Evolutionary conservation across 305 asterid species (phyloP), one percentile per base, ranked within the genome.

Genomic region (Fraxinus nigra): DNA sequence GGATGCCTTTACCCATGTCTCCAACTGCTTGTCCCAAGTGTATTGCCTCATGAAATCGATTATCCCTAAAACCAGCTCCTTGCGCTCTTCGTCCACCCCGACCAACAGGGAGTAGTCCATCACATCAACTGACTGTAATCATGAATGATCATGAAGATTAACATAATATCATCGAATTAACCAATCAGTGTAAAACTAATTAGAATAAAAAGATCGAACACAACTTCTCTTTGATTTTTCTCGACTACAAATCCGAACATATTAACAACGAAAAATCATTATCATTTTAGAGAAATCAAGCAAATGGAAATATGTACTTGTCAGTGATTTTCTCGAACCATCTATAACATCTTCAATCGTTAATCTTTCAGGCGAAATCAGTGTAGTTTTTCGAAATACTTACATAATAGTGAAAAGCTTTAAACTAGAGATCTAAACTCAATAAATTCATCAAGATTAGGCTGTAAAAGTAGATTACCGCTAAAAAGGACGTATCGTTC

Each of bases 21-120:
- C 98, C 90, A 94, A 80, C 56, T 94, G 99, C 90, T 95, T 95
- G 91, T 95, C 98, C 98, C 98, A 96, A 11, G 99, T 93, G 61
- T 94, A 96, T 34, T 93, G 98, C 76, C 99, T 92, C 95, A 96
- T 93, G 92, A 86, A 96, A 82, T 96, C 99, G 0, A 96, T 96
- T 80, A 96, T 96, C 85, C 99, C 99, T 79, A 96, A 72, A 8
- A 94, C 98, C 11, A 96, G 88, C 90, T 96, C 99, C 72, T 91
- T 90, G 30, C 88, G 78, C 65, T 91, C 99, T 59, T 93, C 97
- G 34, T 95, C 99, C 46, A 94, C 93, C 77, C 99, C 98, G 3
- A 93, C 98, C 87, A 96, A 76, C 92, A 96, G 87, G 2, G 98
- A 96, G 80, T 96, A 96, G 84, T 96, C 98, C 98, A 96, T 94